Base-by-base conservation (phyloP, 164 flowering plant species). In the Taxillus chinensis region DNA sequence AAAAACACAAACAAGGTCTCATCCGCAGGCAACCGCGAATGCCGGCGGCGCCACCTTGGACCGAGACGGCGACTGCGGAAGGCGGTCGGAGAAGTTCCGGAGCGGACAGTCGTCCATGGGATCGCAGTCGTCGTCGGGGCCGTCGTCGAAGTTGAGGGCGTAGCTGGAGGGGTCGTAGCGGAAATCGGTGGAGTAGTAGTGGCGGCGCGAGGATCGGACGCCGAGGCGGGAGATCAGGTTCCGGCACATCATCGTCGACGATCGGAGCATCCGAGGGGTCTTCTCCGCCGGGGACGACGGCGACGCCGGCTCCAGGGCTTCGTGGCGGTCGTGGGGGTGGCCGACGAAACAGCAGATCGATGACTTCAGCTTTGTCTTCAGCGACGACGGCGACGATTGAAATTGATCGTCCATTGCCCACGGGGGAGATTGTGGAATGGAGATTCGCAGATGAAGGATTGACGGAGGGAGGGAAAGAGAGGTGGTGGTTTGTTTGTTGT, bases 161-260 rank as follows among this genome's bases (percentile, higher is more conserved):
- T 83, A 83, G 59, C 85, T 83, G 49, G 75, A 52, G 6, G 89
- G 82, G 49, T 83, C 89, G 76, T 83, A 83, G 57, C 77, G 67
- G 70, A 78, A 78, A 59, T 79, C 86, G 0, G 61, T 61, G 16
- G 86, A 76, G 45, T 41, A n/a, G 12, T 71, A 68, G 45, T 72
- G 57, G 45, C 67, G 71, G 57, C 62, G 56, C 57, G 63, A 37
- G 5, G 78, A 73, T 68, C 59, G 27, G 27, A 5, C 69, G 62
- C 3, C 51, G 51, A 48, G 51, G 51, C 51, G 51, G 51, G 79
- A 65, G 14, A 77, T 66, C 38, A 79, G 12, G 12, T 60, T 67
- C 59, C 67, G 59, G 46, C 46, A 43, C 8, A 11, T 5, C 41
- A 57, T 42, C 11, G 83, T 61, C 56, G 81, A 71, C 39, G 67